These are phyloP conservation scores for Pugionium cornutum DNA, from an alignment of 345 rosid genomes.

Conservation along the genomic window DNA sequence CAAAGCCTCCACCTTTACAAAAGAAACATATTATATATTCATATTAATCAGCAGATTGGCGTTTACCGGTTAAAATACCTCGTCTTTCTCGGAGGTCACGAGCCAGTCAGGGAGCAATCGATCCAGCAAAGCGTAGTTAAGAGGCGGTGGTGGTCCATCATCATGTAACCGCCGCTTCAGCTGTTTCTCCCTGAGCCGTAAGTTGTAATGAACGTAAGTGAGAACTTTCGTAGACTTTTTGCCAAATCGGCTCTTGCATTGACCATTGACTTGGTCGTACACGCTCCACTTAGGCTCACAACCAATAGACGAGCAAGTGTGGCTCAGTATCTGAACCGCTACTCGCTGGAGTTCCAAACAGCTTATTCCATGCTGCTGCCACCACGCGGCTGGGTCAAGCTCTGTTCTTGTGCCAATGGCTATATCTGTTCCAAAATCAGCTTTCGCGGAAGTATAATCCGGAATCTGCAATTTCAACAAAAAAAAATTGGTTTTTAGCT, in stretches of 20 bases:
- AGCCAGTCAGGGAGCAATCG: slow-evolving; percentile 67
- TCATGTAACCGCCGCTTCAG: slow-evolving; percentile 46
- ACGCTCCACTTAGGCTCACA: slow-evolving; percentile 79
- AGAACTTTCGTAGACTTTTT: slow-evolving; percentile 61
- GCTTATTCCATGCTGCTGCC: slow-evolving; percentile 54
- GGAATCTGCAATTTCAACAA: slow-evolving; percentile 54
- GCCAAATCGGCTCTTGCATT: slow-evolving; percentile 55
- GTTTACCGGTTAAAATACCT: slow-evolving; percentile 47
- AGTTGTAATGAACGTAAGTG: slow-evolving; percentile 72
- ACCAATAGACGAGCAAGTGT: slow-evolving; percentile 72
- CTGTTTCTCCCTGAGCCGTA: slow-evolving; percentile 62
- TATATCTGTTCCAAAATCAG: slow-evolving; percentile 79
- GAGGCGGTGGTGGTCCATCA: slow-evolving; percentile 38
- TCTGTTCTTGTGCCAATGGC: slow-evolving; percentile 78
- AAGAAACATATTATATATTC: background rate
- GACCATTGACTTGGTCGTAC: slow-evolving; percentile 58
- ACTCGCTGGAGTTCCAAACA: slow-evolving; percentile 86
- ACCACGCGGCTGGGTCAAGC: slow-evolving; percentile 93
- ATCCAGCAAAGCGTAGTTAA: slow-evolving; percentile 56
- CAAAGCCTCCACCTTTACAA: slow-evolving; percentile 37
- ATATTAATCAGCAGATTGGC: background rate
- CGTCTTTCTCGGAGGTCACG: slow-evolving; percentile 54
- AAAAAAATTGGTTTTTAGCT: slow-evolving; percentile 6
- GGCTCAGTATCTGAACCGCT: slow-evolving; percentile 85
- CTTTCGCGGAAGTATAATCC: slow-evolving; percentile 81